phyloP scores from a whole-genome alignment of 352 stramenopile genomes.

The Phytophthora capsici region DNA sequence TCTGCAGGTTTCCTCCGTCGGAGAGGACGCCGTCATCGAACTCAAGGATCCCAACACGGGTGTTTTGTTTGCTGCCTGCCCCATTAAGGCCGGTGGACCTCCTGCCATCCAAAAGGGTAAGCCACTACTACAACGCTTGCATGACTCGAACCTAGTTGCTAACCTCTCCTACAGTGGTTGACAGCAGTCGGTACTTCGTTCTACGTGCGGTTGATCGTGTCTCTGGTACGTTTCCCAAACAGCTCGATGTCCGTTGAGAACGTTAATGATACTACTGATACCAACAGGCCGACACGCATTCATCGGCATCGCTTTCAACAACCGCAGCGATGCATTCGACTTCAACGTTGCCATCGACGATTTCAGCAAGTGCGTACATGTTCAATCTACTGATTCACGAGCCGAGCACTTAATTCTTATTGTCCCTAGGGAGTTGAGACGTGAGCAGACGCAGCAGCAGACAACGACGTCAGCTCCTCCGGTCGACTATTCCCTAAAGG shows the following conservation, averaged over 20 bases:
- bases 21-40: slow-evolving; percentile 67
- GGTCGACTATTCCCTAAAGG: slow-evolving; percentile 93
- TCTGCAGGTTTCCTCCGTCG: slow-evolving; percentile 64
- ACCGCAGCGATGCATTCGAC: slow-evolving; percentile 95
- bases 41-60: slow-evolving; percentile 65
- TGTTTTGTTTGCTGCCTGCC: slow-evolving; percentile 62
- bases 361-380: slow-evolving; percentile 64
- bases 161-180: slow-evolving; percentile 57
- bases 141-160: slow-evolving; percentile 4
- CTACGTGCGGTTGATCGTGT: slow-evolving; percentile 90
- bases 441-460: slow-evolving; percentile 53
- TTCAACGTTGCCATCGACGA: slow-evolving; percentile 95
- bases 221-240: slow-evolving; percentile 43
- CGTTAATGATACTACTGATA: neutral
- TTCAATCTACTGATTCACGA: neutral
- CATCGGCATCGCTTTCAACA: slow-evolving; percentile 94
- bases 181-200: slow-evolving; percentile 95
- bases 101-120: slow-evolving; percentile 72
- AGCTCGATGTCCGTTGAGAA: neutral
- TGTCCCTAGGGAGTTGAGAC: slow-evolving; percentile 55
- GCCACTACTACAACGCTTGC: neutral
- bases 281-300: slow-evolving; percentile 87
- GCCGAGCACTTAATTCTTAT: slow-evolving; percentile 4
- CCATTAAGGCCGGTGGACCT: slow-evolving; percentile 63
- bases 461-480: slow-evolving; percentile 41